Conservation (phyloP, 495 filamentous ascomycete species). For the Pseudoneurospora amorphoporcata region DNA sequence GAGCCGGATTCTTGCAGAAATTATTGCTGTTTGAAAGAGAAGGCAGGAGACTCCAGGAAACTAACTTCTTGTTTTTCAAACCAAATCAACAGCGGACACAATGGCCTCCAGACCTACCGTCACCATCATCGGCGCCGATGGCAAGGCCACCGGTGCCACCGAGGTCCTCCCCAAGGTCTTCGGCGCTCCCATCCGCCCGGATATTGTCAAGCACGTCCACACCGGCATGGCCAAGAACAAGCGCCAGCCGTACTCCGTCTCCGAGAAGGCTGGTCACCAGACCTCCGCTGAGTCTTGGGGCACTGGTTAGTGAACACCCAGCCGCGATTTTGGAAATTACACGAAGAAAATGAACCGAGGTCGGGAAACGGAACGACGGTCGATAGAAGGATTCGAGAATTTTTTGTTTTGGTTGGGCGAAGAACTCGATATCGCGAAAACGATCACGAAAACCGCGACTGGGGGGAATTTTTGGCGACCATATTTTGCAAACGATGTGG, state of each 20-base stretch:
- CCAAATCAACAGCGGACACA: slow-evolving; percentile 32
- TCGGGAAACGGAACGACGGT: neutral
- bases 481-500: neutral
- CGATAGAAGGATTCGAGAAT: neutral
- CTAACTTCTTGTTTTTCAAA: slow-evolving; percentile 3
- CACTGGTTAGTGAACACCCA: slow-evolving; percentile 67
- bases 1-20: neutral
- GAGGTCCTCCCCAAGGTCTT: slow-evolving; percentile 91
- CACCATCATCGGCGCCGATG: slow-evolving; percentile 87
- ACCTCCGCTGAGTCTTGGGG: slow-evolving; percentile 99
- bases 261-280: slow-evolving; percentile 99
- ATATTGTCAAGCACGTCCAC: slow-evolving; percentile 98
- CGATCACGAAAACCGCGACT: neutral
- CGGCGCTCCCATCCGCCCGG: slow-evolving; percentile 88
- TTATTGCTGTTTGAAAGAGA: neutral
- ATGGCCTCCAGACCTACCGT: slow-evolving; percentile 95
- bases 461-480: neutral
- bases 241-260: slow-evolving; percentile 98
- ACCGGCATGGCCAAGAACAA: slow-evolving; percentile 99
- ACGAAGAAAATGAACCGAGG: neutral
- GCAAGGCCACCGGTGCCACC: slow-evolving; percentile 75
- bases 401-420: neutral
- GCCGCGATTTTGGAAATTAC: slow-evolving; percentile 8
- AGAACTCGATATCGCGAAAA: neutral
- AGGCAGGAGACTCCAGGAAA: neutral